These are phyloP conservation scores for Echinosophora koreensis DNA, from an alignment of 306 rosid species.

Conservation along the genomic window DNA sequence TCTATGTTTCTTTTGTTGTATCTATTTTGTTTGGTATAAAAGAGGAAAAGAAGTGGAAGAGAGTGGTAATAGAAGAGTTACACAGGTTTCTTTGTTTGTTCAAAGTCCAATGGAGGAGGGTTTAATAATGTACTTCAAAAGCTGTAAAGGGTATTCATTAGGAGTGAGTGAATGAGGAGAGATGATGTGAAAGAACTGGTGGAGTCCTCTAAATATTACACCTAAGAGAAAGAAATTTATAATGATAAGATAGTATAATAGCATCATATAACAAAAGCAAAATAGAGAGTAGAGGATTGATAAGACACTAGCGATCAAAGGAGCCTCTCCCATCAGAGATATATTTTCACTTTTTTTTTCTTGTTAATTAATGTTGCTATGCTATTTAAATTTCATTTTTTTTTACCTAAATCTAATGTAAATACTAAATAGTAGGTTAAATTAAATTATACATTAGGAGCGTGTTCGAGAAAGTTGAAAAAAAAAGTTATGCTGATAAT, in stretches of 20 bases:
- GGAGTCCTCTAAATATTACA: conserved; percentile 21
- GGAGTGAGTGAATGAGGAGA: background rate
- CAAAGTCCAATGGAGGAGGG: conserved; percentile 29
- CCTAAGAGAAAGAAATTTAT: conserved; percentile 32
- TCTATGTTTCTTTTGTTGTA: background rate
- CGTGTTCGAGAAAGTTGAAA: too few relatives aligned
- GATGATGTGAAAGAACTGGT: background rate
- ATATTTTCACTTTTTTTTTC: too few relatives aligned
- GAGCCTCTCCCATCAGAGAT: too few relatives aligned
- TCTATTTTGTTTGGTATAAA: conserved; percentile 39
- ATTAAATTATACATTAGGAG: too few relatives aligned
- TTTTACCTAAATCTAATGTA: too few relatives aligned
- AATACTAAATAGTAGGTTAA: too few relatives aligned
- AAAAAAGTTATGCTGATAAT: too few relatives aligned
- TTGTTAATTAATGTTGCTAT: too few relatives aligned
- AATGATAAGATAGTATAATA: too few relatives aligned
- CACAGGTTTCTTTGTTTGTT: conserved; percentile 20
- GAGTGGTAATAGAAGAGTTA: background rate
- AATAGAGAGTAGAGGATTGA: conserved; percentile 27
- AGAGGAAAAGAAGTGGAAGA: conserved; percentile 36
- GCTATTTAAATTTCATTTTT: too few relatives aligned
- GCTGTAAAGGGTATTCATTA: conserved; percentile 45
- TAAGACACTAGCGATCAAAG: conserved; percentile 44
- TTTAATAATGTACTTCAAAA: conserved; percentile 47
- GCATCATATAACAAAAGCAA: background rate